Evolutionary conservation across 2,329 filamentous ascomycete genomes (phyloP), one percentile per base, ranked within the genome.

Genomic region (Hawksworthiomyces lignivorus): DNA sequence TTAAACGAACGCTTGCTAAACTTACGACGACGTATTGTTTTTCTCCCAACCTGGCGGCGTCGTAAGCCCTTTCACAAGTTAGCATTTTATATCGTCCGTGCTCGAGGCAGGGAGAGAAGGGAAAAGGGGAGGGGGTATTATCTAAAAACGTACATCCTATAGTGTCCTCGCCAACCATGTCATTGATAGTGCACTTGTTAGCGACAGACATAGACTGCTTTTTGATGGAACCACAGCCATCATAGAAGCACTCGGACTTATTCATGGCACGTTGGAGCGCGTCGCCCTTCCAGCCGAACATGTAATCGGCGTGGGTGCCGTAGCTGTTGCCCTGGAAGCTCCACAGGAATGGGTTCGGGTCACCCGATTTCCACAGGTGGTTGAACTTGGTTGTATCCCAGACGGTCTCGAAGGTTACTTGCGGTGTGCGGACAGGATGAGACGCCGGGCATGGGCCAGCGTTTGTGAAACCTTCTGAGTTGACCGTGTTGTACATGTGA

Each of bases 231-330:
- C 56, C 56, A 41, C 56, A 59, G 44, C 56, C 57, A 39, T 59
- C 62, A 38, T 60, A 65, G 50, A 65, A 62, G 59, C 63, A 67
- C 24, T 47, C 45, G 39, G 62, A 63, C 49, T 64, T 58, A 46
- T 60, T 37, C 50, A 52, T 52, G 18, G 50, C 50, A 7, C 43
- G 54, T 46, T 61, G 56, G 18, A 60, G 52, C 7, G 55, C 43
- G 40, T 60, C 56, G 41, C 54, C 56, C 43, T 41, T 35, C 57
- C 57, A 59, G 22, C 46, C 56, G 38, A 60, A 60, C 28, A 60
- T 43, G 42, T 61, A 61, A 36, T 61, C 59, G 19, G 56, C 57
- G 39, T 60, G 57, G 27, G 54, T 57, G 14, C 56, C 56, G 39
- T 51, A 57, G 12, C 56, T 55, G 14, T 51, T 58, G 20, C 52